Evolutionary conservation across 495 filamentous ascomycete species (phyloP).

Genomic region (Pyrenopolyporus hunteri): DNA sequence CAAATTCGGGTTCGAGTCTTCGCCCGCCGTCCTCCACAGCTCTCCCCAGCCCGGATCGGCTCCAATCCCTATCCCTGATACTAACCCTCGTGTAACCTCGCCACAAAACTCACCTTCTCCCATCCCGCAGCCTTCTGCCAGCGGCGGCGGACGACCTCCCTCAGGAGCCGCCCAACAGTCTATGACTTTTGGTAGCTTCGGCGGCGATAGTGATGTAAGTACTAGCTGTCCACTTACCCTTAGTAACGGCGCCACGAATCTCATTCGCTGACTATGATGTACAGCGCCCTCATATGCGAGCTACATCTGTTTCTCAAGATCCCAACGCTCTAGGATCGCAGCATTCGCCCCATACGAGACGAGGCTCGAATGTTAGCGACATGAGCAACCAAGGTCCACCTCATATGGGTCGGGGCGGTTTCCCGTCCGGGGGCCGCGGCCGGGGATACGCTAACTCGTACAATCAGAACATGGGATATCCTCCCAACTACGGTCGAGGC

Average conservation of each 20-base stretch:
- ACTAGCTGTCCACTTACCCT: not conserved
- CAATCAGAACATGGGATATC: conserved; percentile 69
- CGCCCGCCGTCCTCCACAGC: conserved; percentile 70
- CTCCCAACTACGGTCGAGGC: conserved; percentile 65
- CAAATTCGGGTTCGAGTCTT: conserved; percentile 80
- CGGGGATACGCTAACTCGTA: conserved; percentile 64
- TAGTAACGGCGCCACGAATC: not conserved
- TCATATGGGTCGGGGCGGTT: conserved; percentile 49
- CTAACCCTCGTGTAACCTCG: conserved; percentile 70
- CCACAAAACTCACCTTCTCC: conserved; percentile 83
- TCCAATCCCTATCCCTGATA: conserved; percentile 68
- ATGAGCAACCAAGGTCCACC: conserved; percentile 69
- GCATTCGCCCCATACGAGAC: conserved; percentile 70
- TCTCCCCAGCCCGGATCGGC: conserved; percentile 61
- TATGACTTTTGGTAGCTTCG: conserved; percentile 83
- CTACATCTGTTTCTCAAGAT: conserved; percentile 57
- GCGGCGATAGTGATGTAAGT: conserved; percentile 76
- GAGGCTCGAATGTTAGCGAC: conserved; percentile 80
- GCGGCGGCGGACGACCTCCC: conserved; percentile 84
- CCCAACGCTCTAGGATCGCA: conserved; percentile 66
- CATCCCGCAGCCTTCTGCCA: conserved; percentile 84
- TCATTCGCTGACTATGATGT: conserved; percentile 42
- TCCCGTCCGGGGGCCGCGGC: conserved; percentile 63
- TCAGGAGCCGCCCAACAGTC: conserved; percentile 69
- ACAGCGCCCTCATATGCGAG: conserved; percentile 63